Base-by-base conservation (phyloP, 208 protist genomes). In the Trypanosoma boissoni region DNA sequence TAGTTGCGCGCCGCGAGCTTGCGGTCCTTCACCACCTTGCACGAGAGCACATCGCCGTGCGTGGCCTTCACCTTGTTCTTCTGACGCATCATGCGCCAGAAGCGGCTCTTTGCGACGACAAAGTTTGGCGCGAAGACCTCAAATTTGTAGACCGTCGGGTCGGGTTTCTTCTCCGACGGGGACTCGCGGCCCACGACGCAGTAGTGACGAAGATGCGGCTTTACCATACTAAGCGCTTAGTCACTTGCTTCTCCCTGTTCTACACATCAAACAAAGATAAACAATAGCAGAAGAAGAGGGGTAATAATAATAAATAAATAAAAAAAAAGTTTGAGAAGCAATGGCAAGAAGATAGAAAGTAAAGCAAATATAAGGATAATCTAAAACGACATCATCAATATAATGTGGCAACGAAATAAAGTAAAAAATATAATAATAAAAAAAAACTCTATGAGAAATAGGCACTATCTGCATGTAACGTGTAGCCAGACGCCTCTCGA, bases 31-130 rank as follows among this genome's bases (percentile, higher is more conserved):
- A 98, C 76, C 55, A 97, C 88, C 64, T 93, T 91, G 76, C 95
- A 86, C 27, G 86, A 83, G 53, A 98, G 76, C 46, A 96, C 86
- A 78, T 99, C 94, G 69, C 98, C 98, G 74, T 97, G 91, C 39
- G 96, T 91, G 65, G 94, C 89, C 97, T 99, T 99, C 64, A 99
- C 74, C 83, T 99, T 99, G 56, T 97, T 88, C 70, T 99, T 92
- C 63, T 96, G 83, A 45, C 82, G 80, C 74, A 99, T 92, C 91
- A 99, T 98, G 77, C 99, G 98, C 98, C 99, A 99, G 97, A 99
- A 99, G 72, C 97, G 88, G 72, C 80, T 95, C 81, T 98, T 98
- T 46, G 98, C 99, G 34, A 98, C 88, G 28, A 99, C 96, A 61
- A 88, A 88, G 88, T 99, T 99, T 27, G 87, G 80, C 29, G 98